phyloP scores from a whole-genome alignment of 2,329 filamentous ascomycete species.

The Beauveria sp. region DNA sequence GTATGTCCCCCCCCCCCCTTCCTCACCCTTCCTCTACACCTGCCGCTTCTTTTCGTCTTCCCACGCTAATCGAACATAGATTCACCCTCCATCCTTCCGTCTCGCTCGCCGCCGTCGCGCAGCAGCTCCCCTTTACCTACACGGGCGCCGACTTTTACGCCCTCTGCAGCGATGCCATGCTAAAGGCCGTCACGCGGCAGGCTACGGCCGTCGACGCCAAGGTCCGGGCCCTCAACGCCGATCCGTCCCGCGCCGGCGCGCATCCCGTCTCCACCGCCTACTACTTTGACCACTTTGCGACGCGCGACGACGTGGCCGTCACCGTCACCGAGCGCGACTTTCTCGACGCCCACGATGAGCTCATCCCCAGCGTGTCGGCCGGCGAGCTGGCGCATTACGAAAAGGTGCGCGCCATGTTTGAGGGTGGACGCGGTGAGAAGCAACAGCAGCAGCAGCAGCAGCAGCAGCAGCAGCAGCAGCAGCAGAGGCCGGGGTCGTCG shows the following conservation, averaged over 20 bases:
- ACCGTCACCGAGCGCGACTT: conserved; percentile 90
- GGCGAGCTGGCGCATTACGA: conserved; percentile 92
- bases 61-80: conserved; percentile 33
- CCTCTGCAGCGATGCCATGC: conserved; percentile 95
- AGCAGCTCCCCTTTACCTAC: conserved; percentile 84
- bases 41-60: conserved; percentile 5
- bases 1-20: conserved; percentile 37
- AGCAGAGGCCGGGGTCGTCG: conserved; percentile 23
- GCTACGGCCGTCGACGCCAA: conserved; percentile 77
- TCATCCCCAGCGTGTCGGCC: conserved; percentile 88
- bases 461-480: background rate
- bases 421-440: conserved; percentile 44
- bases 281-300: conserved; percentile 91
- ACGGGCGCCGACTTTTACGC: conserved; percentile 97
- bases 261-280: conserved; percentile 73
- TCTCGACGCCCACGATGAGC: conserved; percentile 66
- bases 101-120: conserved; percentile 66
- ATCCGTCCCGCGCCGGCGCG: conserved; percentile 18
- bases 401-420: conserved; percentile 72
- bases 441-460: conserved; percentile 15
- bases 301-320: conserved; percentile 73
- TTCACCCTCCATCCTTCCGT: conserved; percentile 78
- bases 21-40: background rate
- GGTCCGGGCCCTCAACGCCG: conserved; percentile 60
- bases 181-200: conserved; percentile 93